Evolutionary conservation across 768 basidiomycete genomes (phyloP).

Genomic region (Leccinellum albellum): DNA sequence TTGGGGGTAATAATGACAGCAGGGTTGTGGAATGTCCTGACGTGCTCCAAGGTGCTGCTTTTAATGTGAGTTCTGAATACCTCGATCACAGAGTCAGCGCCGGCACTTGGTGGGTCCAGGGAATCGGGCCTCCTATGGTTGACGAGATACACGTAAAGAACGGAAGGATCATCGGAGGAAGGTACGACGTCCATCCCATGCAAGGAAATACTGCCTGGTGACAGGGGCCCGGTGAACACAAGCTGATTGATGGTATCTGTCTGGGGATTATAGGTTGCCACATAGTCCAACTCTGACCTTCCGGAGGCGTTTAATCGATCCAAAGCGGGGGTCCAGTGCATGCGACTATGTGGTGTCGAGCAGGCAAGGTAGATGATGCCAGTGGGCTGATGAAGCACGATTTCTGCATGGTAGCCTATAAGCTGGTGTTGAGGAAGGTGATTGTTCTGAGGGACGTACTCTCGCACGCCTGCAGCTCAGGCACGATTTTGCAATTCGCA

Average conservation of each 20-base stretch:
- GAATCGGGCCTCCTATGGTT: slow-evolving; percentile 60
- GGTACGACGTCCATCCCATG: slow-evolving; percentile 71
- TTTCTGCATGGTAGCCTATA: slow-evolving; percentile 37
- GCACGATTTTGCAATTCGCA: slow-evolving; percentile 44
- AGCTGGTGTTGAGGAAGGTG: slow-evolving; percentile 1
- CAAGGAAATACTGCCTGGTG: slow-evolving; percentile 43
- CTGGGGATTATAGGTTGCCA: slow-evolving; percentile 56
- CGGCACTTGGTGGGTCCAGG: slow-evolving; percentile 38
- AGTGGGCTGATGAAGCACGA: slow-evolving; percentile 53
- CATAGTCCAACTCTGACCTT: slow-evolving; percentile 45
- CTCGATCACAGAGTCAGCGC: slow-evolving; percentile 72
- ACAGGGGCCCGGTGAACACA: slow-evolving; percentile 36
- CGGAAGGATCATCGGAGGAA: slow-evolving; percentile 42
- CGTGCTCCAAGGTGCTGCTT: slow-evolving; percentile 42
- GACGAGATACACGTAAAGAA: slow-evolving; percentile 64
- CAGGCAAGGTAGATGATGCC: slow-evolving; percentile 64
- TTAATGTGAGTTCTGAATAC: slow-evolving; percentile 56
- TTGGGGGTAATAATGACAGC: slow-evolving; percentile 59
- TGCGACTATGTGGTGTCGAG: slow-evolving; percentile 45
- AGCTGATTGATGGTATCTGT: slow-evolving; percentile 46
- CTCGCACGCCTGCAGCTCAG: slow-evolving; percentile 64
- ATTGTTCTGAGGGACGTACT: slow-evolving; percentile 37
- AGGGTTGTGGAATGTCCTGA: slow-evolving; percentile 55
- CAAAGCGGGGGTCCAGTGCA: slow-evolving; percentile 50
- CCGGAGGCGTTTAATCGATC: slow-evolving; percentile 34